A percentile compares a stretch with the other conserved stretches of the same genome.
Evolutionary conservation across 2,329 filamentous ascomycete genomes (phyloP).

Genomic region (Pseudogymnoascus sp.): DNA sequence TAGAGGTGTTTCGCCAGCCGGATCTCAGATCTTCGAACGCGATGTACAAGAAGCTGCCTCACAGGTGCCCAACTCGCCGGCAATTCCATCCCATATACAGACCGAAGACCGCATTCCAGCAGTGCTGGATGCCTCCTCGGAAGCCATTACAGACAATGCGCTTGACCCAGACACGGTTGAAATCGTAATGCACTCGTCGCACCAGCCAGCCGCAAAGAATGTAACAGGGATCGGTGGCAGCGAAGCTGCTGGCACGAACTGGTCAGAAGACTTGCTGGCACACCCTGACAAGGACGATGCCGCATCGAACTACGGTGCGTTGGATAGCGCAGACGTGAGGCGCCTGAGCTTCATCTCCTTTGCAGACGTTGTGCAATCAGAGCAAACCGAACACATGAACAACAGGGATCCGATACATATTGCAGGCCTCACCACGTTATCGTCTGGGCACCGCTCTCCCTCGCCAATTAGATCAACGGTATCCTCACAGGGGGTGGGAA

Average conservation of each 20-base stretch:
- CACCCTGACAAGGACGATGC: constrained; percentile 51
- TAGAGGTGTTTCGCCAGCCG: constrained; percentile 68
- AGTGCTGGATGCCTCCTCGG: constrained; percentile 82
- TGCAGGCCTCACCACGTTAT: constrained; percentile 56
- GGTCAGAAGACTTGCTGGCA: constrained; percentile 41
- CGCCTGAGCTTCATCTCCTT: constrained; percentile 94
- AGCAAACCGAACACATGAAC: constrained; percentile 58
- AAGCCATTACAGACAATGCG: constrained; percentile 80
- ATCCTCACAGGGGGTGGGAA: constrained; percentile 60
- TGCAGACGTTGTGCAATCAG: constrained; percentile 84
- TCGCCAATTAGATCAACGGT: constrained; percentile 75
- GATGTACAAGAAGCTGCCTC: constrained; percentile 76
- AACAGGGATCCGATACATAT: constrained; percentile 65
- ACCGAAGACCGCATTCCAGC: constrained; percentile 92
- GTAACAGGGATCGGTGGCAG: constrained; percentile 47
- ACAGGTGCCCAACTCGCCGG: constrained; percentile 64
- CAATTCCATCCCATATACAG: constrained; percentile 88
- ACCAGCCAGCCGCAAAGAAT: constrained; percentile 68
- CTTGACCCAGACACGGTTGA: constrained; percentile 85
- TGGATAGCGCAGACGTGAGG: constrained; percentile 71
- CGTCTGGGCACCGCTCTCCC: constrained; percentile 59
- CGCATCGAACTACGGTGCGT: constrained; percentile 66
- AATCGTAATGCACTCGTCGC: constrained; percentile 79
- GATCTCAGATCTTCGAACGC: constrained; percentile 82
- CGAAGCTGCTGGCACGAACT: constrained; percentile 28